Base-by-base conservation (phyloP, 352 stramenopile genomes). In the Hyaloperonospora arabidopsidis region DNA sequence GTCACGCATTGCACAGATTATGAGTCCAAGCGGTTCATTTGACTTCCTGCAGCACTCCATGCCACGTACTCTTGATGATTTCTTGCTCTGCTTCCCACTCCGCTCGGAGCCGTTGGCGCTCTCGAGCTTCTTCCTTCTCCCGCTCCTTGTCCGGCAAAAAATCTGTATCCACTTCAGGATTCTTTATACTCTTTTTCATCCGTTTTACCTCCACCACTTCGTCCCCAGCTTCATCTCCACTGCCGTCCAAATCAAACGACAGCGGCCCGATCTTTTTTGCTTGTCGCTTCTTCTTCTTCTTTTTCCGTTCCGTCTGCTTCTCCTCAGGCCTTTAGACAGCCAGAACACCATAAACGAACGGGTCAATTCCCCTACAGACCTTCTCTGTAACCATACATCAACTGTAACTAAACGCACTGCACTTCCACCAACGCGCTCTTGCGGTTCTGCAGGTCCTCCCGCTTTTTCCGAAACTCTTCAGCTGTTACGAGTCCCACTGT, bases 11-110 rank as follows among this genome's bases (percentile, higher is more conserved):
- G 4, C 25, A 32, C 25, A 4, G 25, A 32, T 8, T 8, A 35
- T 6, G 22, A 13, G 28, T 14, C 36, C n/a, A n/a, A 50, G n/a
- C 8, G 13, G n/a, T 18, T 11, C 12, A 41, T 41, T 11, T 15
- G 12, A 18, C 12, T 41, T 18, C 35, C 13, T 15, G 5, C 13
- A 18, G 35, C 35, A 41, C 35, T 41, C 4, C 13, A 13, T 21
- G 5, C 17, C 11, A 63, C 69, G 49, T 69, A 77, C 93, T 86
- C 67, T 98, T 98, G 45, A 98, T 96, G 29, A 70, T 67, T 54
- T 97, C 89, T 77, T 99, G 94, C 41, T 91, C 68, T 14, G 76
- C 67, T 56, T 96, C 70, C 95, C 95, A 98, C 64, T 99, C 93
- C 22, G 67, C 60, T 43, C 93, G 83, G 5, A 98, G 71, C 28